Evolutionary conservation across 2,329 filamentous ascomycete species (phyloP), one percentile per base, ranked within the genome.

Genomic region (Aspergillus novoparasiticus): DNA sequence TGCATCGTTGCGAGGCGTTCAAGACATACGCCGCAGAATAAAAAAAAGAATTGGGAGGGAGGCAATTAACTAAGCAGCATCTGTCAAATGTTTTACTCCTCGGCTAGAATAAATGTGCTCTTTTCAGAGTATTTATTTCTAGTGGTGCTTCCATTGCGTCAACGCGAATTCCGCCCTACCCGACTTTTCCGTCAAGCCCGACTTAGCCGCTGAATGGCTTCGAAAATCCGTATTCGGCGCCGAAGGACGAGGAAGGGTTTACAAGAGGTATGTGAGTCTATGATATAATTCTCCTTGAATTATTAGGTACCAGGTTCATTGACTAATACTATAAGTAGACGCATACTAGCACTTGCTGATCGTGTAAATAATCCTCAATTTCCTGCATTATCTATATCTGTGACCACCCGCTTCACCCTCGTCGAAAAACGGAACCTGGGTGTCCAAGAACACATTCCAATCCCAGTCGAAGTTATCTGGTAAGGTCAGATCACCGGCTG

Each of bases 1-100:
- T 75, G 72, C 72, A 74, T 73, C 10, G n/a, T 55, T 55, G 32
- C n/a, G 11, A 16, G 12, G 28, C 28, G 34, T 3, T 51, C 48
- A 26, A 10, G 28, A 23, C 48, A 51, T 26, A 32, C 26, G 16
- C 51, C 30, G 23, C 19, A 51, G 34, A 48, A 14, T 12, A 14
- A 5, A 34, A 12, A 21, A 11, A 8, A 2, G 4, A 51, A 23
- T 5, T 12, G 4, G 28, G 10, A 51, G 16, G 14, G 1, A 32
- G 9, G 4, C 4, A 12, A 21, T 51, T 9, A 51, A 32, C 21
- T 6, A 10, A 34, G 16, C 48, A 34, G 21, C 48, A 51, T 34
- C 4, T 51, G 48, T 21, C 19, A 16, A 36, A 11, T 11, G 11
- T 34, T 14, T 26, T 9, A 26, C 9, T 16, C 16, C 48, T 10